A percentile compares a stretch with the other conserved stretches of the same genome.
These are phyloP conservation scores for Piloderma croceum DNA, from an alignment of 768 basidiomycete species.

Conservation along the genomic window DNA sequence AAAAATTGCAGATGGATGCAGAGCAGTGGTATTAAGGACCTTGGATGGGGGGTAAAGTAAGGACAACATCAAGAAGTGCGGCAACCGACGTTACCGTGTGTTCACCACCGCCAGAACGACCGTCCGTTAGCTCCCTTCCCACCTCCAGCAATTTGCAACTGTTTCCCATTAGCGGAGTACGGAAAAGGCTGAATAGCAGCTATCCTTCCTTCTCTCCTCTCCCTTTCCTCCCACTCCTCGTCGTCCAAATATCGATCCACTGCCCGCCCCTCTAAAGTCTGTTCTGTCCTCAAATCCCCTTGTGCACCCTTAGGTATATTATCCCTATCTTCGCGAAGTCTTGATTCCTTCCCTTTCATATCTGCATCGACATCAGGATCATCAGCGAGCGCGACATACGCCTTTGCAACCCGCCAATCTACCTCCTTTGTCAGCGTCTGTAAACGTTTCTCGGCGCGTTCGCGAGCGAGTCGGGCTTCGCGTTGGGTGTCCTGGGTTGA, in stretches of 20 bases:
- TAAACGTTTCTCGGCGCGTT: slow-evolving; percentile 54
- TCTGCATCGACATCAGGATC: slow-evolving; percentile 19
- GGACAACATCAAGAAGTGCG: too few relatives aligned
- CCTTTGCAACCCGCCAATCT: slow-evolving; percentile 60
- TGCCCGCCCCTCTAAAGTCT: slow-evolving; percentile 51
- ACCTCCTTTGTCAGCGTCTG: slow-evolving; percentile 64
- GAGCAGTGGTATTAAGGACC: too few relatives aligned
- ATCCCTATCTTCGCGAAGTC: slow-evolving; percentile 25
- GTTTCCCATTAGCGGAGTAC: too few relatives aligned
- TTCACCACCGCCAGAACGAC: too few relatives aligned
- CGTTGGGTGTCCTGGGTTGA: slow-evolving; percentile 26
- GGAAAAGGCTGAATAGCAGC: slow-evolving; percentile 14
- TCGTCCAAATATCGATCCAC: slow-evolving; percentile 61
- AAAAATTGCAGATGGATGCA: too few relatives aligned
- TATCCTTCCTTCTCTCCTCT: slow-evolving; percentile 27
- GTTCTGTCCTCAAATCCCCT: slow-evolving; percentile 25
- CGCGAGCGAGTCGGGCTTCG: slow-evolving; percentile 41
- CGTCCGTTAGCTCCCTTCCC: too few relatives aligned
- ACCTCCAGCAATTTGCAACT: too few relatives aligned
- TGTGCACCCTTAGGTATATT: slow-evolving; percentile 9
- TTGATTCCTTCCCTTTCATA: slow-evolving; percentile 25
- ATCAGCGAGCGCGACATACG: slow-evolving; percentile 66
- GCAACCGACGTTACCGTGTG: too few relatives aligned
- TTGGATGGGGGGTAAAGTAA: too few relatives aligned
- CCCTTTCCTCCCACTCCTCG: slow-evolving; percentile 55